Conservation (phyloP, 108 stramenopile species). For the Schizochytrium sp. region DNA sequence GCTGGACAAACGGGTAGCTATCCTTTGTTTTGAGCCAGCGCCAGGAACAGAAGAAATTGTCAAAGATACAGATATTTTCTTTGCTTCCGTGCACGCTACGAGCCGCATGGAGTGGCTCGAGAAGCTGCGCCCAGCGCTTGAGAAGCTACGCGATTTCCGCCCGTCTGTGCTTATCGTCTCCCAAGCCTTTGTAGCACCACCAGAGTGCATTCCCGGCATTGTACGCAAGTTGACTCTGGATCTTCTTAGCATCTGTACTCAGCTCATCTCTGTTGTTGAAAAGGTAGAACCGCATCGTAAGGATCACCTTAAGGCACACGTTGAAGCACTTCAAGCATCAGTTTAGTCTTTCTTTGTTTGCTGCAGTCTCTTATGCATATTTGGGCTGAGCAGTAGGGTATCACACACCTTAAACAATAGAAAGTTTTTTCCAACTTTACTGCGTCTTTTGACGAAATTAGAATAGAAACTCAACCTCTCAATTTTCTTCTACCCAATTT, state of each 20-base stretch:
- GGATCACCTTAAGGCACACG: not conserved
- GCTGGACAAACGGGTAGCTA: not conserved
- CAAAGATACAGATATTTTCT: not conserved
- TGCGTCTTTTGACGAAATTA: too few relatives aligned
- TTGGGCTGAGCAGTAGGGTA: too few relatives aligned
- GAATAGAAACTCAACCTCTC: too few relatives aligned
- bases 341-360: too few relatives aligned
- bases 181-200: not conserved
- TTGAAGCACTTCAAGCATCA: constrained; percentile 1
- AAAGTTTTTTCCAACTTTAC: too few relatives aligned
- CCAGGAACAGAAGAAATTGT: not conserved
- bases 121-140: not conserved
- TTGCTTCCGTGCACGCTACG: not conserved
- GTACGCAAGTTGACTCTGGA: not conserved
- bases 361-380: too few relatives aligned
- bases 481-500: too few relatives aligned
- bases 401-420: too few relatives aligned
- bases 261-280: not conserved
- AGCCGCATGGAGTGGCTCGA: constrained; percentile 15
- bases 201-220: not conserved
- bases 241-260: not conserved
- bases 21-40: not conserved
- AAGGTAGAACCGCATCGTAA: not conserved
- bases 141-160: not conserved
- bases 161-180: not conserved